A percentile compares a stretch with the other conserved stretches of the same genome.
phyloP scores from a whole-genome alignment of 805 yeast species.

The Candida xiaguanensis region DNA sequence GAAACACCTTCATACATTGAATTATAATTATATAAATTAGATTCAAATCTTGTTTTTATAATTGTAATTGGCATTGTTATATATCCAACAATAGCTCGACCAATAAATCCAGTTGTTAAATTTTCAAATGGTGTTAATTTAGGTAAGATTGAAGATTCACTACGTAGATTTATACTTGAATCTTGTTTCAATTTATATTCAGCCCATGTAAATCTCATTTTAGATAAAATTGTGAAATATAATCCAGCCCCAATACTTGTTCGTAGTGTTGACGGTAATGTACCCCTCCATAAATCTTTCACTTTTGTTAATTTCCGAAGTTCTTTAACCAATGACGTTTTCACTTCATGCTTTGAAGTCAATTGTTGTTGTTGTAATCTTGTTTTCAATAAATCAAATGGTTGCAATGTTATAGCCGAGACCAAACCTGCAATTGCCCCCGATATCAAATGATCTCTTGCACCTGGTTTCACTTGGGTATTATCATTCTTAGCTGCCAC shows the following conservation, averaged over 20 bases:
- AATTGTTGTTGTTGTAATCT: slow-evolving; percentile 55
- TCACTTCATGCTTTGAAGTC: slow-evolving; percentile 14
- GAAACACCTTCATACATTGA: slow-evolving; percentile 59
- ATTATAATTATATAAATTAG: slow-evolving; percentile 66
- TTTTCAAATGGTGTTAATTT: slow-evolving; percentile 68
- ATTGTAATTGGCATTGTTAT: slow-evolving; percentile 94
- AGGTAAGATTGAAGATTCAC: slow-evolving; percentile 47
- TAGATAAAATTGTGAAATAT: slow-evolving; percentile 70
- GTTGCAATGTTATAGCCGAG: slow-evolving; percentile 78
- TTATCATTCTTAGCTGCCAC: neutral
- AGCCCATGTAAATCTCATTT: slow-evolving; percentile 52
- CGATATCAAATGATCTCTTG: slow-evolving; percentile 58
- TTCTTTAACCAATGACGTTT: slow-evolving; percentile 35
- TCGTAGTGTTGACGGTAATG: slow-evolving; percentile 83
- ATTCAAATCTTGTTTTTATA: slow-evolving; percentile 84
- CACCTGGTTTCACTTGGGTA: slow-evolving; percentile 8
- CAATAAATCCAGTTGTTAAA: slow-evolving; percentile 68
- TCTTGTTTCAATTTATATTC: slow-evolving; percentile 13
- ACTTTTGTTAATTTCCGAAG: slow-evolving; percentile 39
- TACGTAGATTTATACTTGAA: slow-evolving; percentile 1
- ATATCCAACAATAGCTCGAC: slow-evolving; percentile 79
- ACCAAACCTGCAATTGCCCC: slow-evolving; percentile 85
- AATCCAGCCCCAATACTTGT: slow-evolving; percentile 90
- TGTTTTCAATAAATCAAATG: slow-evolving; percentile 85
- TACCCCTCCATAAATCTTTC: slow-evolving; percentile 84